A percentile compares a stretch with the other conserved stretches of the same genome.
phyloP scores from a whole-genome alignment of 2,329 filamentous ascomycete genomes.

The Trichoderma cornu-damae region DNA sequence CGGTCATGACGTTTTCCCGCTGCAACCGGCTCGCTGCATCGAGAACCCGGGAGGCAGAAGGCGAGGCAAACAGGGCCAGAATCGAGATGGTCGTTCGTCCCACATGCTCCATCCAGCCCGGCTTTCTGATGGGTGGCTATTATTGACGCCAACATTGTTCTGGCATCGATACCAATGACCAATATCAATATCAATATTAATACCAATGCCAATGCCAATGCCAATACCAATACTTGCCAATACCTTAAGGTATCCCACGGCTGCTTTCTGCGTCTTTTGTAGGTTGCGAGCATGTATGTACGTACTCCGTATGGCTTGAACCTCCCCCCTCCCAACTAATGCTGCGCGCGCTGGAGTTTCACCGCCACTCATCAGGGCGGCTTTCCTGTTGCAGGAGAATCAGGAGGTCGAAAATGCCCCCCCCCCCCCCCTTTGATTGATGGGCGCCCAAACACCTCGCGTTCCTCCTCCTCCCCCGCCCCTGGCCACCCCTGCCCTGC shows the following conservation, averaged over 20 bases:
- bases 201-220: no score
- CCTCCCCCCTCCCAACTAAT: constrained; percentile 9
- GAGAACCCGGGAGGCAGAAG: background rate
- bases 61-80: constrained; percentile 9
- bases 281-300: background rate
- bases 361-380: constrained; percentile 19
- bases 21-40: constrained; percentile 5
- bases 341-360: constrained; percentile 14
- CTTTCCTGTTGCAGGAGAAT: constrained; percentile 14
- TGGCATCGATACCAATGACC: no score
- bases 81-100: constrained; percentile 8
- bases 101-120: constrained; percentile 8
- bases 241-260: no score
- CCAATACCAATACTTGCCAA: no score
- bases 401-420: constrained; percentile 11
- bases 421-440: constrained; percentile 12
- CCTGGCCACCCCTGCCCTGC: constrained; percentile 9
- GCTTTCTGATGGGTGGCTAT: constrained; percentile 8
- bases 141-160: constrained; percentile 2
- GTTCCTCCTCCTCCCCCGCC: background rate
- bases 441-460: constrained; percentile 4
- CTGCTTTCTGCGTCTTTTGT: background rate
- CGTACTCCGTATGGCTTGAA: constrained; percentile 2
- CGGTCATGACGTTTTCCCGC: constrained; percentile 4
- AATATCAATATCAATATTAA: background rate